Evolutionary conservation across 2,329 filamentous ascomycete genomes (phyloP), one percentile per base, ranked within the genome.

Genomic region (Phyllosticta citribraziliensis): DNA sequence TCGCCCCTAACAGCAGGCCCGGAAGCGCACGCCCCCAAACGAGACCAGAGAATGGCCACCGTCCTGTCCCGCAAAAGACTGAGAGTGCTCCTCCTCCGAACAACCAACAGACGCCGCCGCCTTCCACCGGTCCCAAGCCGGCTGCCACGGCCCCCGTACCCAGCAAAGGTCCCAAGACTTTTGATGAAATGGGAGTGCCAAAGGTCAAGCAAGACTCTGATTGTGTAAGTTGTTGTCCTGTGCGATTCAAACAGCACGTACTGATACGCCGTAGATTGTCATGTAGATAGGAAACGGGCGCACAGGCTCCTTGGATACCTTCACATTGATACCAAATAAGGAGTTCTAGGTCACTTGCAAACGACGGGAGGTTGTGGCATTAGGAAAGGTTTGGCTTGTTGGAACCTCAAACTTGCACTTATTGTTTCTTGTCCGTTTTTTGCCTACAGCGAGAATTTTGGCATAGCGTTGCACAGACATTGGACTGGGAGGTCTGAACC

Each of bases 121-220:
- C 69, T 27, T 66, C 70, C 5, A 64, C 69, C 20, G 56, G 64
- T 2, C 55, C 67, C 12, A 70, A 72, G 60, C 67, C 73, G n/a
- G 63, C 69, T 10, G 66, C 65, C n/a, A 65, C 57, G 53, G 40
- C 57, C 5, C 33, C 70, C n/a, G 17, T 64, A 2, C 63, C 66
- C 24, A 54, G 56, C 47, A 62, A 62, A 56, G 94, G 93, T 11
- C 93, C 94, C 0, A 90, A 94, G 68, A 97, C 94, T 0, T 99
- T 99, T 73, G 93, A 97, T 72, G 92, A 95, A 72, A 99, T 99
- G 94, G 94, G 94, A 50, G 93, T 99, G 67, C 90, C 91, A 6
- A 83, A 86, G 68, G 86, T 82, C 55, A 92, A 94, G 74, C 83
- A 87, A 64, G 89, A 96, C n/a, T 84, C 84, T 66, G 92, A 97